Base-by-base conservation (phyloP, 2,329 filamentous ascomycete genomes). In the Cucurbitaria berberidis region DNA sequence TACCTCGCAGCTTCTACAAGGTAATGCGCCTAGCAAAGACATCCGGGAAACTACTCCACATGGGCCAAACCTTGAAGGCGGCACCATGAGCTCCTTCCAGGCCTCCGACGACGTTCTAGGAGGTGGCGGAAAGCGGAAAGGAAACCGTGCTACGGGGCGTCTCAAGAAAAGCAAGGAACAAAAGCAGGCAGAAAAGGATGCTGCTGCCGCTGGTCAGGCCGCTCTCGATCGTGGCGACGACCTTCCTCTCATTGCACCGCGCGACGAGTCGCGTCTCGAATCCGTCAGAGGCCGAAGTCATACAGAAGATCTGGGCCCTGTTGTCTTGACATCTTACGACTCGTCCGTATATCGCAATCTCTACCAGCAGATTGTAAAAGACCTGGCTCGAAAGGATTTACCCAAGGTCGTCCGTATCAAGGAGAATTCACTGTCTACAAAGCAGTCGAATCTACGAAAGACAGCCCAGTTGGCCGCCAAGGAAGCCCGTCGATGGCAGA, bases 341-440 rank as follows among this genome's bases (percentile, higher is more conserved):
- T 95, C 92, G 45, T 96, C 96, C 73, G 92, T 90, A 16, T 99
- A 96, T 78, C 92, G 96, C 69, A 93, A 96, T 74, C 93, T 99
- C 52, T 97, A 97, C 74, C 93, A 96, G 68, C 92, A 97, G 74
- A 98, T 98, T 62, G 96, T 91, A 88, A 89, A 93, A 60, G 95
- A 99, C 69, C 86, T 99, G 66, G 91, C 93, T 2, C 87, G 91
- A 55, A 96, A 96, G 73, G 92, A 96, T 73, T 89, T 97, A 55
- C 90, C 89, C 68, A 98, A 97, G 79, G 90, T 96, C 0, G 92
- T 87, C 73, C 91, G 95, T 63, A 84, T 97, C 72, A 96, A 96
- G 50, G 86, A 88, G 50, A 89, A 91, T 63, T 97, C 93, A 0
- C 87, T 93, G 53, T 85, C 87, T 8, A 96, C 89, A 32, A 96